Conservation (phyloP, 1,284 basidiomycete species). For the Apiotrichum brassicae region DNA sequence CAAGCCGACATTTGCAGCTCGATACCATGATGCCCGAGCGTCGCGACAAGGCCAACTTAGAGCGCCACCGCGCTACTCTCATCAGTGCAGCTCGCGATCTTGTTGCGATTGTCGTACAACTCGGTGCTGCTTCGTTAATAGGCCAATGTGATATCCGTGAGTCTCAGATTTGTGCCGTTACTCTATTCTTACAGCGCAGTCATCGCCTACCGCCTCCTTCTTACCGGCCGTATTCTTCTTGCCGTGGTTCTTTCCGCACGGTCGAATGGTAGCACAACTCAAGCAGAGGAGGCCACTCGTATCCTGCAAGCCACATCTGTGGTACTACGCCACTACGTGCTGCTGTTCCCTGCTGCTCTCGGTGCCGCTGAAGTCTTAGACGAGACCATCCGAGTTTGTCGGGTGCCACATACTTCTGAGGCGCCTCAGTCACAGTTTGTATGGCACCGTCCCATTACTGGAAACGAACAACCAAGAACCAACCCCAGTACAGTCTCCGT, state of each 20-base stretch:
- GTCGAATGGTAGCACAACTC: neutral
- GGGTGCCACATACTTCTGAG: neutral
- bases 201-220: conserved; percentile 9
- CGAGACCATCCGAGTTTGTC: conserved; percentile 13
- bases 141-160: conserved; percentile 8
- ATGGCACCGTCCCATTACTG: conserved; percentile 7
- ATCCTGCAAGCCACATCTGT: conserved; percentile 11
- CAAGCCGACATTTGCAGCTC: conserved; percentile 5
- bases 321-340: conserved; percentile 8
- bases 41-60: neutral
- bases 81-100: conserved; percentile 3
- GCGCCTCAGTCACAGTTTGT: neutral
- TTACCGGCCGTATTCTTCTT: conserved; percentile 11
- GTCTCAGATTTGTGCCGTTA: neutral
- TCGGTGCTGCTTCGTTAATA: conserved; percentile 1
- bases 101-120: conserved; percentile 5
- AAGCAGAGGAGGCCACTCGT: conserved; percentile 6
- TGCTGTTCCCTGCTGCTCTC: conserved; percentile 9
- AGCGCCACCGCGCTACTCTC: neutral
- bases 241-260: conserved; percentile 13
- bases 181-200: neutral
- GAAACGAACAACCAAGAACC: too few relatives aligned
- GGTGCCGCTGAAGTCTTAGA: conserved; percentile 16
- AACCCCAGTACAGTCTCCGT: too few relatives aligned
- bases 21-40: conserved; percentile 1